Base-by-base conservation (phyloP, 306 rosid species). In the Dryas alaskensis region DNA sequence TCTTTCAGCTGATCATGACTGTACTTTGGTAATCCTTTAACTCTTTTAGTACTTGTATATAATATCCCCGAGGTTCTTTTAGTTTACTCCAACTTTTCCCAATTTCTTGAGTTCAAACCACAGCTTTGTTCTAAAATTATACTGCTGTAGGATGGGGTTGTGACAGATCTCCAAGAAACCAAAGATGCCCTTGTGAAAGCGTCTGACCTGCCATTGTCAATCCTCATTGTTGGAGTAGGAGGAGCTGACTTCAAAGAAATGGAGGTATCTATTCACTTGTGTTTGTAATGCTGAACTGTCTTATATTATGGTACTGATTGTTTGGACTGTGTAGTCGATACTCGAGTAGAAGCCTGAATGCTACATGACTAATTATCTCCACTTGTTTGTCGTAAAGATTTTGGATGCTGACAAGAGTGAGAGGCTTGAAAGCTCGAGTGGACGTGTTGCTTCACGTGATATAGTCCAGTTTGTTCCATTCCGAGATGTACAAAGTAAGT, bases 201-300 rank as follows among this genome's bases (percentile, higher is more conserved):
- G 67, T 95, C 99, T 31, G 98, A 95, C 73, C 88, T 95, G 69
- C 98, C 99, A 12, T 73, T 95, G 72, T 95, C 99, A 39, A 95
- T 95, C 77, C 98, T 95, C 77, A 95, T 95, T 65, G 88, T 95
- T 80, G 99, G 99, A 17, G 98, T 95, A 31, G 99, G 99, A 82
- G 99, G 99, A 79, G 98, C 99, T 8, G 99, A 95, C 82, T 95
- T 92, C 79, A 95, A 95, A 87, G 99, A 95, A 84, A 95, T 95
- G 99, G 98, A 95, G 99, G 99, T 95, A 90, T 68, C 43, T 16
- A 8, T 67, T 60, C 42, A 58, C 69, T 37, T 7, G 8, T 61
- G 46, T 62, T 51, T 67, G 53, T 62, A 7, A 43, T 50, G 14
- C 60, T 44, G 4, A 57, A 55, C 62, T 64, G 13, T 70, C 42